A percentile compares a stretch with the other conserved stretches of the same genome.
phyloP scores from a whole-genome alignment of 805 yeast genomes.

The Candida silvatica region DNA sequence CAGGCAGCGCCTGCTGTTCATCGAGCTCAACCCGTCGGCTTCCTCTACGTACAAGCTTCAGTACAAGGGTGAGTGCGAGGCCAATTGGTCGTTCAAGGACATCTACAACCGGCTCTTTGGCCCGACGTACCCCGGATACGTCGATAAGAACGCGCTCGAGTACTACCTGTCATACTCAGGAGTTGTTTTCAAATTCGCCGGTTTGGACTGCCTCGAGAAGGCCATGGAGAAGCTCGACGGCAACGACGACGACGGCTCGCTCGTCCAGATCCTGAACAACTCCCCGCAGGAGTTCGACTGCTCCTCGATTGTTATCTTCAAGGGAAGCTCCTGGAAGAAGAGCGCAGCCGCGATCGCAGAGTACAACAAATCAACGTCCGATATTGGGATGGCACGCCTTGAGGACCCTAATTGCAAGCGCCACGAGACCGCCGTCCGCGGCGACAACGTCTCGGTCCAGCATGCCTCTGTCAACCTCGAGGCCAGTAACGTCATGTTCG shows the following conservation, averaged over 20 bases:
- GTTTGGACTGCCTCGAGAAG: conserved; percentile 7
- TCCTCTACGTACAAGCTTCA: conserved; percentile 2
- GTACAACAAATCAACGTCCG: background rate
- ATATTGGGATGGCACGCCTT: too few species aligned
- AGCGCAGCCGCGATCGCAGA: conserved; percentile 4
- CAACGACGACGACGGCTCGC: conserved; percentile 5
- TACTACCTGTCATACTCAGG: conserved; percentile 52
- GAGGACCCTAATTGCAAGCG: too few species aligned
- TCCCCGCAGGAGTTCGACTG: conserved; percentile 27
- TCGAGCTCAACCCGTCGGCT: conserved; percentile 16
- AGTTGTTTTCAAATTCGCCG: conserved; percentile 38
- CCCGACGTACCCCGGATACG: conserved; percentile 50
- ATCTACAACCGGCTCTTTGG: conserved; percentile 52
- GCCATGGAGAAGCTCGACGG: background rate
- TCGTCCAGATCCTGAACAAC: conserved; percentile 18
- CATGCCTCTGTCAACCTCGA: background rate
- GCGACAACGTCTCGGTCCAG: background rate
- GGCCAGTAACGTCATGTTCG: background rate
- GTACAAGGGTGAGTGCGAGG: conserved; percentile 16
- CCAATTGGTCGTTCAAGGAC: conserved; percentile 26
- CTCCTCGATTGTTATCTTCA: conserved; percentile 29
- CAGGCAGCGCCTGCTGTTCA: conserved; percentile 18
- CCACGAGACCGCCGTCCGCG: background rate
- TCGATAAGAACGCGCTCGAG: conserved; percentile 8
- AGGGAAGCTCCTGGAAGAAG: conserved; percentile 29